phyloP scores from a whole-genome alignment of 202 grass and related monocot genomes.

The Setaria italica region DNA sequence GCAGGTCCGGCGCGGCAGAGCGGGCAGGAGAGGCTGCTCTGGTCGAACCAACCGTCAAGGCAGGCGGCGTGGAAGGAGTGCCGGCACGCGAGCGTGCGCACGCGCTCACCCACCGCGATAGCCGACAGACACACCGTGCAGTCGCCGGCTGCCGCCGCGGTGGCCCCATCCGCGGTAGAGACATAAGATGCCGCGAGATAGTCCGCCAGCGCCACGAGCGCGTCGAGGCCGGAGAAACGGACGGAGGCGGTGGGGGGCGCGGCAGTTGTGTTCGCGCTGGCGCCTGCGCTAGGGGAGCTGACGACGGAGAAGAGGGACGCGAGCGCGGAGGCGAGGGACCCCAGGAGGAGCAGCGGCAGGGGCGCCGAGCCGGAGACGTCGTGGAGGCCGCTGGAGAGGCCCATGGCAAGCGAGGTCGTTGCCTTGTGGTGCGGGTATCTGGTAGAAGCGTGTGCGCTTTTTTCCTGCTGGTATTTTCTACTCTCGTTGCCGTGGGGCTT shows the following conservation, averaged over 20 bases:
- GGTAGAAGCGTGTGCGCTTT: not conserved
- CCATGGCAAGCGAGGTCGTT: not conserved
- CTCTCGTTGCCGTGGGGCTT: too few species aligned
- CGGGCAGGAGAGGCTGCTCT: conserved; percentile 19
- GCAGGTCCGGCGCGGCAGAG: conserved; percentile 21
- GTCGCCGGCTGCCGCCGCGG: not conserved
- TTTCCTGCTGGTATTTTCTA: too few species aligned
- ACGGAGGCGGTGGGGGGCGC: too few species aligned
- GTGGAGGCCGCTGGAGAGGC: conserved; percentile 27
- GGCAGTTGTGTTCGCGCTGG: too few species aligned
- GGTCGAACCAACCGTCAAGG: conserved; percentile 36
- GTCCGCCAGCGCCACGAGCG: conserved; percentile 22
- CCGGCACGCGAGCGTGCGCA: conserved; percentile 34
- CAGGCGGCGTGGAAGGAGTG: conserved; percentile 32
- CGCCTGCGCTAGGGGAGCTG: not conserved
- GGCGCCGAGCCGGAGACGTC: conserved; percentile 33
- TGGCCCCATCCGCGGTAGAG: not conserved
- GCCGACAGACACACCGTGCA: conserved; percentile 25
- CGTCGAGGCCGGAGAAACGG: not conserved
- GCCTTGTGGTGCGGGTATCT: too few species aligned
- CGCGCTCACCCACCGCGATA: conserved; percentile 19
- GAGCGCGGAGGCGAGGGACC: not conserved
- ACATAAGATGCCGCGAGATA: conserved; percentile 6
- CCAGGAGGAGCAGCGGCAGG: conserved; percentile 13
- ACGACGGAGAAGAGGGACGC: not conserved